phyloP scores from a whole-genome alignment of 495 filamentous ascomycete species.

The Parathielavia hyrcaniae region DNA sequence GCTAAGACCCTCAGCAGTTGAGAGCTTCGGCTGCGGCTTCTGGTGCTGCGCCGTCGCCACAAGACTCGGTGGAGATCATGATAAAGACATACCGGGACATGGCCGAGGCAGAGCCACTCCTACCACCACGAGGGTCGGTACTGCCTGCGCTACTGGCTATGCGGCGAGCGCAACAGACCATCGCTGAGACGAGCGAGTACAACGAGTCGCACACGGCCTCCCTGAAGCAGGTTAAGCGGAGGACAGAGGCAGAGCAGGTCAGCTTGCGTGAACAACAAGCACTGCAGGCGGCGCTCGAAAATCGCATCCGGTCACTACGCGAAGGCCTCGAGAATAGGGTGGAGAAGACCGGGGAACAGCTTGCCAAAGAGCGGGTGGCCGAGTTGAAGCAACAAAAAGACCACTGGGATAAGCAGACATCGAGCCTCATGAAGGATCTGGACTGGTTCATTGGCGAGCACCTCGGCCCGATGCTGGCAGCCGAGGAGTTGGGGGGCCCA shows the following conservation, averaged over 20 bases:
- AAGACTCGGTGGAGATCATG: slow-evolving; percentile 47
- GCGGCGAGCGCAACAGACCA: slow-evolving; percentile 55
- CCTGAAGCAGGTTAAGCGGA: slow-evolving; percentile 48
- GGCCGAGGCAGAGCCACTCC: slow-evolving; percentile 52
- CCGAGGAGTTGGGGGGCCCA: slow-evolving; percentile 79
- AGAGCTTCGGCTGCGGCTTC: slow-evolving; percentile 10
- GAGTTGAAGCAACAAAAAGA: slow-evolving; percentile 54
- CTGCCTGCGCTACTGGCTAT: slow-evolving; percentile 67
- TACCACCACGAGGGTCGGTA: slow-evolving; percentile 60
- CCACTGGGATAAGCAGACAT: slow-evolving; percentile 50
- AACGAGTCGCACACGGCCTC: slow-evolving; percentile 49
- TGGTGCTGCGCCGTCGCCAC: slow-evolving; percentile 16
- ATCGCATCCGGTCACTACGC: slow-evolving; percentile 47
- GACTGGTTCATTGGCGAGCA: slow-evolving; percentile 67
- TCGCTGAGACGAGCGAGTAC: slow-evolving; percentile 56
- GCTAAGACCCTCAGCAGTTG: slow-evolving; percentile 19
- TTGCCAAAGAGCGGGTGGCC: slow-evolving; percentile 52
- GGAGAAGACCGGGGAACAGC: slow-evolving; percentile 51
- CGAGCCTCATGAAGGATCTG: slow-evolving; percentile 53
- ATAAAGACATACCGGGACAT: slow-evolving; percentile 59
- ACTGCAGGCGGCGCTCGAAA: slow-evolving; percentile 47
- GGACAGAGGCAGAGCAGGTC: slow-evolving; percentile 53
- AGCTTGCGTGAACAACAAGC: slow-evolving; percentile 59
- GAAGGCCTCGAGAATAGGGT: slow-evolving; percentile 48
- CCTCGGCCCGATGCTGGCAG: slow-evolving; percentile 74